A percentile compares a stretch with the other conserved stretches of the same genome.
phyloP scores from a whole-genome alignment of 2,329 filamentous ascomycete genomes.

The Aureobasidium sp. region DNA sequence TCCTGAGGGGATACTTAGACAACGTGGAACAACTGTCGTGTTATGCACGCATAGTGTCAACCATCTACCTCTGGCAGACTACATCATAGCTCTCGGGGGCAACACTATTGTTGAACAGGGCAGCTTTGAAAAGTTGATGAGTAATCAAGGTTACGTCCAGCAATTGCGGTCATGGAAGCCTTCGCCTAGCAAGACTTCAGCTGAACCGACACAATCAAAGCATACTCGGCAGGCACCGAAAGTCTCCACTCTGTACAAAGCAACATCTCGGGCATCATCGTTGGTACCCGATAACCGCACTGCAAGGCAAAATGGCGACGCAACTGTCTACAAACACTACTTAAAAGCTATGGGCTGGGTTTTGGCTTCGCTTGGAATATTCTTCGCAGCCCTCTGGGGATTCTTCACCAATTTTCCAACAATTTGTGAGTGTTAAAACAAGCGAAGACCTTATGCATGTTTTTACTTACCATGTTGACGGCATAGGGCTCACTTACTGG shows the following conservation, averaged over 20 bases:
- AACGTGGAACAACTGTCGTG: conserved; percentile 44
- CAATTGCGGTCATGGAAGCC: not conserved
- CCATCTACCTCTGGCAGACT: conserved; percentile 30
- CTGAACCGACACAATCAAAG: not conserved
- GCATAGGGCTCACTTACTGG: not conserved
- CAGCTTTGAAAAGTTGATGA: conserved; percentile 10
- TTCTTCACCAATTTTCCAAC: not conserved
- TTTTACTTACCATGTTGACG: not conserved
- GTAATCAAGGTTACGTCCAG: not conserved
- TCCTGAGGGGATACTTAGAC: conserved; percentile 34
- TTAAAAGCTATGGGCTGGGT: not conserved
- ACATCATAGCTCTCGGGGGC: conserved; percentile 25
- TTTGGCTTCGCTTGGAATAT: not conserved
- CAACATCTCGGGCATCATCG: not conserved
- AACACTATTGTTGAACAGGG: conserved; percentile 8
- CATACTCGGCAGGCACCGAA: not conserved
- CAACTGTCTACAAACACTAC: conserved; percentile 14
- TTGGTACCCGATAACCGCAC: not conserved
- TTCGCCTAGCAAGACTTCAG: not conserved
- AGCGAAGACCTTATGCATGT: not conserved
- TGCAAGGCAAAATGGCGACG: conserved; percentile 14
- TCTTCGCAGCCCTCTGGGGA: not conserved
- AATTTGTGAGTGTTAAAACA: not conserved
- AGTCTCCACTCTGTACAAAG: not conserved
- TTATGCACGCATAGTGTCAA: conserved; percentile 28